Base-by-base conservation (phyloP, 2,329 filamentous ascomycete genomes). In the Diaporthe citri region DNA sequence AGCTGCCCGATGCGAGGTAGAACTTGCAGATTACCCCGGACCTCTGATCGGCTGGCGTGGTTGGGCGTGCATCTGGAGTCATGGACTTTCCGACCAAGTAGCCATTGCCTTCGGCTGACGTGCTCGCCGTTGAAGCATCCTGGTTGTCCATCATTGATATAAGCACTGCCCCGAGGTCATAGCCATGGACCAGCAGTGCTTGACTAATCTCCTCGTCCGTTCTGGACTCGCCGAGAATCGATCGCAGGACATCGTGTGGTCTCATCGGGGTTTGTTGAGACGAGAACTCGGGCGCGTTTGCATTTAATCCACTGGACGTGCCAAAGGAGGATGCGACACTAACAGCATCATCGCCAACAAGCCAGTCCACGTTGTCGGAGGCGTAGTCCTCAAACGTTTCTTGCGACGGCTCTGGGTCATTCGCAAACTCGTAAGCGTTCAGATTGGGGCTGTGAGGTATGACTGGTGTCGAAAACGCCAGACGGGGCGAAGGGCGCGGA, bases 1-100 rank as follows among this genome's bases (percentile, higher is more conserved):
- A 99, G 83, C 97, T 94, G n/a, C 97, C 97, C 10, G 94, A 97
- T 13, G 96, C 96, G 77, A 99, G 88, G 88, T 95, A 98, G 84
- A 98, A 99, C 85, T 98, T 97, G 90, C 97, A 99, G 56, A 98
- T 94, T 52, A 98, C 93, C 36, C 95, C 93, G 77, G 94, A 95
- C 83, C 95, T 96, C 79, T 93, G 92, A 34, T 91, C 90, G 34
- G 91, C 90, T 3, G 96, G 96, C 0, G 95, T 97, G 12, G 90
- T 87, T 22, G 96, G 94, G 48, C 95, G 90, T 25, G 91, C 89
- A 17, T 94, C 92, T 22, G 94, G 90, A 56, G 91, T 91, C 87
- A 98, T 95, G 25, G 95, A 97, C 82, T 98, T 98, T 71, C 97
- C 97, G 75, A 98, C 94, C 25, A 98, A 84, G 57, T 96, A 88